Percentiles rank a stretch among this genome's conserved stretches.
Conservation (phyloP, 23 red algal genomes). For the Gracilaria vermiculophylla region DNA sequence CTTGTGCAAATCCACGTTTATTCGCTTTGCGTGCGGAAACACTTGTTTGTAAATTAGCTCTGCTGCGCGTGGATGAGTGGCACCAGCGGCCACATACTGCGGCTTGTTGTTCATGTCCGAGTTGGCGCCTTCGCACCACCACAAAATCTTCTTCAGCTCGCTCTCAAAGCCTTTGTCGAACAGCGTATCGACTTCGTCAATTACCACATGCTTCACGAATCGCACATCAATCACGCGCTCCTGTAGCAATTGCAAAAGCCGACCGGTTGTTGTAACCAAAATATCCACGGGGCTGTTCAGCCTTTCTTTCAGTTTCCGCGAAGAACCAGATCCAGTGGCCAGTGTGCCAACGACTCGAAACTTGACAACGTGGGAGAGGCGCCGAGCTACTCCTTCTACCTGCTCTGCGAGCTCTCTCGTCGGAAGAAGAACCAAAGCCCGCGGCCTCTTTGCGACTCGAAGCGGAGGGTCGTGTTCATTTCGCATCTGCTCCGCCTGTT, state of each 20-base stretch:
- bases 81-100: constrained; percentile 89
- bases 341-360: constrained; percentile 56
- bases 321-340: constrained; percentile 11
- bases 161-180: constrained; percentile 70
- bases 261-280: constrained; percentile 69
- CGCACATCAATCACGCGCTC: constrained; percentile 58
- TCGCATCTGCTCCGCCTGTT: constrained; percentile 10
- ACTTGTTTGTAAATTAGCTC: constrained; percentile 61
- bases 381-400: constrained; percentile 68
- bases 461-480: constrained; percentile 10
- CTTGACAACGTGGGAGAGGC: constrained; percentile 72
- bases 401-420: constrained; percentile 95
- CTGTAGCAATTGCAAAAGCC: constrained; percentile 73
- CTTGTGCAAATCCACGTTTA: constrained; percentile 83
- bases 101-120: constrained; percentile 4
- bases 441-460: constrained; percentile 54
- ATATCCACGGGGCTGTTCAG: constrained; percentile 75
- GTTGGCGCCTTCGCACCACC: background rate
- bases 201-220: constrained; percentile 54
- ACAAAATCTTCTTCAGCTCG: constrained; percentile 61
- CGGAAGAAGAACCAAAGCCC: constrained; percentile 87
- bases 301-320: constrained; percentile 27
- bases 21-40: constrained; percentile 71
- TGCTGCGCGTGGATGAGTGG: constrained; percentile 61
- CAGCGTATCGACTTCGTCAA: constrained; percentile 94